phyloP scores from a whole-genome alignment of 2,329 filamentous ascomycete species.

The Chaetomium globosum region DNA sequence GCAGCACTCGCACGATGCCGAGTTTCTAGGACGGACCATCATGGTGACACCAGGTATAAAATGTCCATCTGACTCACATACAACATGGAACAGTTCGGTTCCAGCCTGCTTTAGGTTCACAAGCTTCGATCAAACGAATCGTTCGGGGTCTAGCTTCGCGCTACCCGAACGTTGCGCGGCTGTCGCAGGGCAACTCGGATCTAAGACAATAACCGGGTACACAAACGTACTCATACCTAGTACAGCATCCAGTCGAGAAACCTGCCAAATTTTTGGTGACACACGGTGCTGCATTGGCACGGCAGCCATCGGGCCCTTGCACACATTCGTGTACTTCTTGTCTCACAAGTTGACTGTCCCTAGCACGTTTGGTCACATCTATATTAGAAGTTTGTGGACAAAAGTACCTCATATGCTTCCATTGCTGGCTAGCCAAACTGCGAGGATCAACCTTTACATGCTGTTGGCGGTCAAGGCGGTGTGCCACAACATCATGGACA shows the following conservation, averaged over 20 bases:
- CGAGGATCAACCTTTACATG: too few species aligned
- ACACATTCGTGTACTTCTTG: background rate
- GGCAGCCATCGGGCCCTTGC: background rate
- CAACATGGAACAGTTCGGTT: background rate
- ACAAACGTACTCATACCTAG: background rate
- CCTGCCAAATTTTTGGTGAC: background rate
- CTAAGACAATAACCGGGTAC: background rate
- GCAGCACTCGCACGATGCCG: too few species aligned
- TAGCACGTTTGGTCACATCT: background rate
- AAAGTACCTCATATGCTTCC: too few species aligned
- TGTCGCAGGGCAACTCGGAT: background rate
- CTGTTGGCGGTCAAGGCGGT: too few species aligned
- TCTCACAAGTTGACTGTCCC: background rate
- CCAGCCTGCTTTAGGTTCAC: background rate
- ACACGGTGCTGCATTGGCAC: background rate
- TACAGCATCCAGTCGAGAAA: background rate
- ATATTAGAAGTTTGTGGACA: background rate
- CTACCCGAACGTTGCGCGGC: background rate
- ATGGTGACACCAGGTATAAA: too few species aligned
- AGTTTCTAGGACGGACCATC: too few species aligned
- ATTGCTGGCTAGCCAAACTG: too few species aligned
- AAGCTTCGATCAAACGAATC: background rate
- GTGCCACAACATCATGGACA: too few species aligned
- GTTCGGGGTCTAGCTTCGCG: background rate
- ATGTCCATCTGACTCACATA: background rate